Evolutionary conservation across 139 green algal genomes (phyloP), one percentile per base, ranked within the genome.

Genomic region (Chlorella sorokiniana): DNA sequence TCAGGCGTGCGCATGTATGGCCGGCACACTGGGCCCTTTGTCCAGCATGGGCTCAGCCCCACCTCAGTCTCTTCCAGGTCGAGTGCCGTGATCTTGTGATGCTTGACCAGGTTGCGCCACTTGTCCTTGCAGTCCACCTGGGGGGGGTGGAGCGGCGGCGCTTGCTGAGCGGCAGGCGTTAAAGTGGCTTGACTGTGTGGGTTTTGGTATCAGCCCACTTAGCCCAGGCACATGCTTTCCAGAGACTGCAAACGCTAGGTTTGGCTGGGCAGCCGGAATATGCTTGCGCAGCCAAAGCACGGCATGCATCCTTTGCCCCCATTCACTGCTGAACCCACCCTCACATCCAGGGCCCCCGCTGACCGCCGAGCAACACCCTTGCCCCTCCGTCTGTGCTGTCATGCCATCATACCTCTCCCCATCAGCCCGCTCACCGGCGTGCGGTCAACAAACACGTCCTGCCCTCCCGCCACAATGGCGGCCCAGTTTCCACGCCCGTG

Each of bases 101-200:
- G 14, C 51, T 69, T 79, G 23, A 44, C 8, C 25, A 79, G 8
- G 73, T 79, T 79, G 73, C 73, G 73, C 73, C 73, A 79, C 73
- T 79, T 79, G 54, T 79, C 73, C 54, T 79, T 79, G 37, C 69
- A 33, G 54, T 79, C 73, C 0, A 51, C 54, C 73, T 79, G 70
- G n/a, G 31, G 31, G n/a, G n/a, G 8, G 14, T 3, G 1, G 23
- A 16, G 48, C 48, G 16, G 11, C 14, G 11, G 48, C n/a, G n/a
- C n/a, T n/a, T 56, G 48, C 14, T 56, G 48, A 56, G 48, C 48
- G 11, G 48, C 48, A 56, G 48, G 14, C 11, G 16, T 11, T 16
- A 56, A 56, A 56, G 48, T 56, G 14, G 48, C 48, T 25, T 25
- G 14, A 56, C n/a, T n/a, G n/a, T n/a, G n/a, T n/a, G n/a, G n/a